Evolutionary conservation across 768 basidiomycete genomes (phyloP), one percentile per base, ranked within the genome.

Genomic region (Mrakia frigida): DNA sequence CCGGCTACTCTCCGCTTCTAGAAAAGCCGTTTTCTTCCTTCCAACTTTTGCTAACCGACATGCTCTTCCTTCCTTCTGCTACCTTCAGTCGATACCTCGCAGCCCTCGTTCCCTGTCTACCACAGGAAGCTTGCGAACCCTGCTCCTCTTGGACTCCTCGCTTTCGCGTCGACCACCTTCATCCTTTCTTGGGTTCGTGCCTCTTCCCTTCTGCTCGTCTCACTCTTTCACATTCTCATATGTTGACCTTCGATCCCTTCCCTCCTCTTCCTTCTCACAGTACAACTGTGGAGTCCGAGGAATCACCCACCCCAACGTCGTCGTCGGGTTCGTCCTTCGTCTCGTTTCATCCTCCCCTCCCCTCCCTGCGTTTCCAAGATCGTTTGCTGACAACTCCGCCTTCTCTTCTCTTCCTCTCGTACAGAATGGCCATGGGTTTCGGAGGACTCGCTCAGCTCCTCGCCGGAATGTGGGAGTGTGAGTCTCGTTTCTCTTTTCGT

Each of bases 361-460:
- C n/a, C 56, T 56, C 28, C 56, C n/a, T 18, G 5, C 56, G 56
- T 56, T n/a, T 56, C n/a, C 56, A 28, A 28, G 56, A 56, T 28
- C 2, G 46, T 50, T 21, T 3, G 46, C 46, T 50, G 46, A 50
- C 46, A 50, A 50, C 46, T 50, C 46, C 46, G 46, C 46, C 46
- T 50, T 50, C 46, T 14, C 43, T 14, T 46, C 11, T 41, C 39
- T 50, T 50, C 46, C 13, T 56, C 56, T 25, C 56, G 53, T 28
- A n/a, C 56, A 56, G 68, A n/a, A 59, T 75, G 71, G 76, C 76
- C 28, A 50, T 77, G 31, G 76, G 63, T 25, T 77, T 53, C 63
- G 77, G 77, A 69, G 77, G 77, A 16, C 73, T 74, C 35, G 73
- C 52, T 37, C 77, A 78, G 69, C 33, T 78, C 23, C 73, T 78